phyloP scores from a whole-genome alignment of 208 protist genomes.

The Borovskyia barvae region DNA sequence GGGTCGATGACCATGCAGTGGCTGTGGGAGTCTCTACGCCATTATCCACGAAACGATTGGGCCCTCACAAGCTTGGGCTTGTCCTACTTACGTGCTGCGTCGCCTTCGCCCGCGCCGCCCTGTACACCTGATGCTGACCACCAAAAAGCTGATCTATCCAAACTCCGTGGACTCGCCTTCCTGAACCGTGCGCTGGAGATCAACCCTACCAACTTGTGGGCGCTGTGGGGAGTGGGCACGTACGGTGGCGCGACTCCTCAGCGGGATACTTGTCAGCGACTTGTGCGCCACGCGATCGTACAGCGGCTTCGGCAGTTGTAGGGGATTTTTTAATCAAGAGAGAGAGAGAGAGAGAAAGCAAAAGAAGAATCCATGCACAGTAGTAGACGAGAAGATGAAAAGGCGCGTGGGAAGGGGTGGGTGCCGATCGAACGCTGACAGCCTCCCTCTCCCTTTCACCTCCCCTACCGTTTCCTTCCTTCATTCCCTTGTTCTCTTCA shows the following conservation, averaged over 20 bases:
- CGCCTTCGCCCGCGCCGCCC: not conserved
- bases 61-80: conserved; percentile 35
- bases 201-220: conserved; percentile 49
- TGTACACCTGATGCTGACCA: not conserved
- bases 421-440: too few species aligned
- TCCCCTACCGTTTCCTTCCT: too few species aligned
- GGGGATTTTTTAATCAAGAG: not conserved
- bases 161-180: conserved; percentile 20
- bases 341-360: too few species aligned
- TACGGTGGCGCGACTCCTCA: conserved; percentile 14
- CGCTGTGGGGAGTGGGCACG: conserved; percentile 35
- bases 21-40: conserved; percentile 12
- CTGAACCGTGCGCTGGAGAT: conserved; percentile 32
- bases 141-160: too few species aligned
- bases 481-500: too few species aligned
- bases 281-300: conserved; percentile 21
- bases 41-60: conserved; percentile 46
- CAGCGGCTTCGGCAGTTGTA: conserved; percentile 8
- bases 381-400: too few species aligned
- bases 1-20: conserved; percentile 1
- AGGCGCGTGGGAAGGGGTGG: too few species aligned
- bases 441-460: too few species aligned
- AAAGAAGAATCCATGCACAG: too few species aligned
- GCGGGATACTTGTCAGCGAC: conserved; percentile 20
- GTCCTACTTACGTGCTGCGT: not conserved